A percentile compares a stretch with the other conserved stretches of the same genome.
Conservation (phyloP, 345 rosid genomes). For the Dovyalis caffra region DNA sequence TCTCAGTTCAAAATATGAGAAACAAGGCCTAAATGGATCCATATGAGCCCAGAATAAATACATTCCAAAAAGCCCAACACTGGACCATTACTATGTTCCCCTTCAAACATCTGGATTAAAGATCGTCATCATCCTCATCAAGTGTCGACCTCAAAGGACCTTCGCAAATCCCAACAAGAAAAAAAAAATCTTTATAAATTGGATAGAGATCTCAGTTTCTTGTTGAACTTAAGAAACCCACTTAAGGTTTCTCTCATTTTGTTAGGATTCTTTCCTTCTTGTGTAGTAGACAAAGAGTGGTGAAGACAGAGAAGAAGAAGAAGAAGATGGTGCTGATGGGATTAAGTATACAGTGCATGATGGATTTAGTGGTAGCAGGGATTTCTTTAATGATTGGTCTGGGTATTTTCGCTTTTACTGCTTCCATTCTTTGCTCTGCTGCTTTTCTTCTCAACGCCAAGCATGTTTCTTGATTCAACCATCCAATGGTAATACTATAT, state of each 20-base stretch:
- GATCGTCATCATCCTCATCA: neutral
- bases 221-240: neutral
- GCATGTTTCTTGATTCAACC: slow-evolving; percentile 30
- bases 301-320: neutral
- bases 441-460: slow-evolving; percentile 77
- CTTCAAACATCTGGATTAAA: too few relatives aligned
- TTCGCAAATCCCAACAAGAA: neutral
- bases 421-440: slow-evolving; percentile 70
- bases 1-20: too few relatives aligned
- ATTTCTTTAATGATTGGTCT: slow-evolving; percentile 72
- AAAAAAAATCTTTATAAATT: too few relatives aligned
- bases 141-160: neutral
- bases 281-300: neutral
- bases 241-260: neutral
- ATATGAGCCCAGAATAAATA: too few relatives aligned
- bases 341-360: slow-evolving; percentile 47
- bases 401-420: slow-evolving; percentile 63
- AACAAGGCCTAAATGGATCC: too few relatives aligned
- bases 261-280: neutral
- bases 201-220: neutral
- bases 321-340: slow-evolving; percentile 41
- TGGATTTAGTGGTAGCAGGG: slow-evolving; percentile 75
- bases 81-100: too few relatives aligned
- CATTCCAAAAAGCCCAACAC: too few relatives aligned
- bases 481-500: neutral